Evolutionary conservation across 2,329 filamentous ascomycete genomes (phyloP).

Genomic region (Clonostachys sp.): DNA sequence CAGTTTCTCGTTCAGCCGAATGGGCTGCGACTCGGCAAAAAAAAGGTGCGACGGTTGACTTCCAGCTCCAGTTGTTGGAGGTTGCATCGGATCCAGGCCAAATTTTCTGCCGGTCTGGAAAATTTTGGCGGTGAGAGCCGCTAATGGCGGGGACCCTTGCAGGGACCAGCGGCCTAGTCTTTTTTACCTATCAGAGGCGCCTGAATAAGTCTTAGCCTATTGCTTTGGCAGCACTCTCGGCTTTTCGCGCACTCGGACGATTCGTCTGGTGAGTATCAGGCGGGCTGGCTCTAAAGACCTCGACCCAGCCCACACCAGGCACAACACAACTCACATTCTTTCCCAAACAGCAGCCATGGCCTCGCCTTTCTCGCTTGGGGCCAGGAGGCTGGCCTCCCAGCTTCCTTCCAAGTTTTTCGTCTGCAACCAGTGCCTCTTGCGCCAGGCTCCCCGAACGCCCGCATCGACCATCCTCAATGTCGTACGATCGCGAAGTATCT

Average conservation of each 20-base stretch:
- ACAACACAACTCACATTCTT: neutral
- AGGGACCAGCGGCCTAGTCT: too few relatives aligned
- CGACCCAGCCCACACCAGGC: neutral
- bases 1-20: neutral
- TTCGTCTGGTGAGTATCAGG: too few relatives aligned
- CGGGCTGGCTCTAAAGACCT: too few relatives aligned
- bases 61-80: too few relatives aligned
- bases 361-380: slow-evolving; percentile 28
- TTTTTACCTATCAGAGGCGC: too few relatives aligned
- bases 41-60: neutral
- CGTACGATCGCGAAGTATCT: slow-evolving; percentile 31
- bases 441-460: slow-evolving; percentile 9
- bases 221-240: too few relatives aligned
- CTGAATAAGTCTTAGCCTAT: too few relatives aligned
- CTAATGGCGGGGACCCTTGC: neutral
- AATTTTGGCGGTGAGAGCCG: slow-evolving; percentile 22
- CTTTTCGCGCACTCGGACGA: too few relatives aligned
- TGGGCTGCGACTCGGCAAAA: neutral
- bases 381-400: slow-evolving; percentile 33
- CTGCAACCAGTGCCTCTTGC: slow-evolving; percentile 43
- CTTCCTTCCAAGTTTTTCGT: slow-evolving; percentile 32
- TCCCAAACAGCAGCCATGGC: slow-evolving; percentile 26
- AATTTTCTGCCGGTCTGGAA: slow-evolving; percentile 16
- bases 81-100: neutral
- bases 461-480: slow-evolving; percentile 31